These are phyloP conservation scores for Eutypella sp. DNA, from an alignment of 2,329 filamentous ascomycete genomes.

Conservation along the genomic window DNA sequence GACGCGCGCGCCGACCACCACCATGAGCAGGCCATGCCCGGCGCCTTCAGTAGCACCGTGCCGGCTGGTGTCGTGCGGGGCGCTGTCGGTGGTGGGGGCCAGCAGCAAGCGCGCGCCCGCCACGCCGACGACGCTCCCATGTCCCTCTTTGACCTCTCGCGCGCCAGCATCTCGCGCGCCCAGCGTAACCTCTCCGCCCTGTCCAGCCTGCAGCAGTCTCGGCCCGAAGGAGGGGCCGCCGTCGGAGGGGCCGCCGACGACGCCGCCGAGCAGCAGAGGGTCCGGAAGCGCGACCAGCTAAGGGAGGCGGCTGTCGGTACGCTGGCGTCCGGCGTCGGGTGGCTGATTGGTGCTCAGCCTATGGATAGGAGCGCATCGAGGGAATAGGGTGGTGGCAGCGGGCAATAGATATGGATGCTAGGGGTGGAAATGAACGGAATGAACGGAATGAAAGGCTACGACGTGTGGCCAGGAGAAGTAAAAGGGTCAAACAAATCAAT, in stretches of 20 bases:
- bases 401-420: too few relatives aligned
- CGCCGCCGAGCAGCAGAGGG: conserved; percentile 26
- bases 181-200: conserved; percentile 54
- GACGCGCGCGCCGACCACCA: conserved; percentile 55
- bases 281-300: conserved; percentile 68
- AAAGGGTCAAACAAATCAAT: too few relatives aligned
- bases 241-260: conserved; percentile 34
- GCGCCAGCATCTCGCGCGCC: conserved; percentile 55
- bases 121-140: conserved; percentile 49
- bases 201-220: conserved; percentile 44
- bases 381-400: conserved; percentile 17
- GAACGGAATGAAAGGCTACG: too few relatives aligned
- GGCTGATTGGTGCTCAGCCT: conserved; percentile 58
- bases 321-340: conserved; percentile 61
- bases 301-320: conserved; percentile 63
- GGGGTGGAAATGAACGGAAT: too few relatives aligned
- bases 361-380: conserved; percentile 23
- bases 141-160: conserved; percentile 60
- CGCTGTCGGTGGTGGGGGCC: conserved; percentile 19
- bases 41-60: conserved; percentile 40
- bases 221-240: conserved; percentile 23
- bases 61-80: conserved; percentile 25
- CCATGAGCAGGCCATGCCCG: conserved; percentile 46
- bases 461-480: too few relatives aligned
- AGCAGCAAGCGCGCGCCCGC: conserved; percentile 26